Evolutionary conservation across 2,329 filamentous ascomycete genomes (phyloP).

Genomic region (Domatiomyces globalis): DNA sequence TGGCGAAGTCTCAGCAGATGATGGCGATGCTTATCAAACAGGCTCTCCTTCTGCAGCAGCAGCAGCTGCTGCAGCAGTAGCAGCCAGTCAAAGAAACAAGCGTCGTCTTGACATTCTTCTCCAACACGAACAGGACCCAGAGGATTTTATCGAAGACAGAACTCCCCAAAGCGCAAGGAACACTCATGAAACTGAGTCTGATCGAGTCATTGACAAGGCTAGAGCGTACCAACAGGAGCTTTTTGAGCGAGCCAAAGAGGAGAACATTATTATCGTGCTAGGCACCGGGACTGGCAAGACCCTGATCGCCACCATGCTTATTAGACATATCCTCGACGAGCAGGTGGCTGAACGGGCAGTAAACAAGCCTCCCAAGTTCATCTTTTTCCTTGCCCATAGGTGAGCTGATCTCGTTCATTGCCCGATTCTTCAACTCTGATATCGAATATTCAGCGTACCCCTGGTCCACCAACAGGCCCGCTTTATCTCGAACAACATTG

Average conservation of each 20-base stretch:
- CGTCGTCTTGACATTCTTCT: neutral
- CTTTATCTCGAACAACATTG: conserved; percentile 67
- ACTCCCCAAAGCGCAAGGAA: neutral
- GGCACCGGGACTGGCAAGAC: conserved; percentile 77
- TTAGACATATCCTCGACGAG: conserved; percentile 59
- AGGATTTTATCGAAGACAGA: neutral
- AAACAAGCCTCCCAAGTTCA: conserved; percentile 48
- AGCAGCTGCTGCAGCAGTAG: neutral
- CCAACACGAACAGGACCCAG: neutral
- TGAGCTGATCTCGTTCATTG: neutral
- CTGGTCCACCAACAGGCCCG: conserved; percentile 80
- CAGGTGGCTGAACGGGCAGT: conserved; percentile 57
- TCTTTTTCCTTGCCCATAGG: conserved; percentile 60
- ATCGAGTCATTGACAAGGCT: conserved; percentile 58
- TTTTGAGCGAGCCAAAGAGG: conserved; percentile 69
- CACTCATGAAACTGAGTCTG: conserved; percentile 26
- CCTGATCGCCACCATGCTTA: conserved; percentile 76
- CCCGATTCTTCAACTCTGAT: conserved; percentile 23
- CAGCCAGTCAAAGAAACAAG: conserved; percentile 1
- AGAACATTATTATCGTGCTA: conserved; percentile 74
- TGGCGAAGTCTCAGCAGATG: neutral
- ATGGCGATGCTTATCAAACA: neutral
- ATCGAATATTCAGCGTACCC: conserved; percentile 43
- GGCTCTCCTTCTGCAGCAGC: neutral
- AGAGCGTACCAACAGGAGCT: conserved; percentile 86